Evolutionary conservation across 2,329 filamentous ascomycete genomes (phyloP).

Genomic region (Xylaria sp.): DNA sequence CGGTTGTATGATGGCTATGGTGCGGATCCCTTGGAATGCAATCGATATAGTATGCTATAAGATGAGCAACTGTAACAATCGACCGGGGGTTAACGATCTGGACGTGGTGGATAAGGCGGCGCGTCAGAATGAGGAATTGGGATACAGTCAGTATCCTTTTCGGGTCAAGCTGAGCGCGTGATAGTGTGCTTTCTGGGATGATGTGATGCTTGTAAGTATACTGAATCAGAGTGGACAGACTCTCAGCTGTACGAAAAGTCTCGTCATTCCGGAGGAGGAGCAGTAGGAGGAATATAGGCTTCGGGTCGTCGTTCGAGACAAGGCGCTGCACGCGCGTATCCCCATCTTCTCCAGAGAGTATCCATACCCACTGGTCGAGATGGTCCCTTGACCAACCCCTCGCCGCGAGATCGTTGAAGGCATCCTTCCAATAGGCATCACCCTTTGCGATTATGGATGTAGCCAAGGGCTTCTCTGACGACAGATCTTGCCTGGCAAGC

Average conservation of each 20-base stretch:
- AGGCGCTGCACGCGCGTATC: conserved; percentile 54
- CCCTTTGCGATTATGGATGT: conserved; percentile 35
- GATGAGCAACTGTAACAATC: conserved; percentile 47
- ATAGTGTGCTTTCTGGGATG: background rate
- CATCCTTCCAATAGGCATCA: conserved; percentile 48
- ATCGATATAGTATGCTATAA: conserved; percentile 49
- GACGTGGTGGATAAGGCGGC: conserved; percentile 44
- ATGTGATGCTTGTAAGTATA: conserved; percentile 47
- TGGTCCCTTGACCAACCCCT: conserved; percentile 52
- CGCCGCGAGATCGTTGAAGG: conserved; percentile 47
- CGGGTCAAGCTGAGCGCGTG: background rate
- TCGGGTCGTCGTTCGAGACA: conserved; percentile 48
- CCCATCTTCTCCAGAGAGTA: conserved; percentile 51
- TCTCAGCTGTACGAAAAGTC: conserved; percentile 48
- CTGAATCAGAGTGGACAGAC: conserved; percentile 49
- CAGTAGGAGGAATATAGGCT: conserved; percentile 55
- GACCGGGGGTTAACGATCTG: conserved; percentile 46
- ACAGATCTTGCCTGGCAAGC: conserved; percentile 42
- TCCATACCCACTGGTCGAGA: conserved; percentile 57
- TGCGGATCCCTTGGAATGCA: conserved; percentile 38
- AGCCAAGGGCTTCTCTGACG: conserved; percentile 37
- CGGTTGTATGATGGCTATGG: conserved; percentile 29
- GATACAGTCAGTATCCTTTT: conserved; percentile 32
- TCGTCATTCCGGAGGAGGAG: conserved; percentile 53
- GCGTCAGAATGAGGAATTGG: conserved; percentile 44